phyloP scores from a whole-genome alignment of 108 stramenopile genomes.

The Skeletonema grethae region DNA sequence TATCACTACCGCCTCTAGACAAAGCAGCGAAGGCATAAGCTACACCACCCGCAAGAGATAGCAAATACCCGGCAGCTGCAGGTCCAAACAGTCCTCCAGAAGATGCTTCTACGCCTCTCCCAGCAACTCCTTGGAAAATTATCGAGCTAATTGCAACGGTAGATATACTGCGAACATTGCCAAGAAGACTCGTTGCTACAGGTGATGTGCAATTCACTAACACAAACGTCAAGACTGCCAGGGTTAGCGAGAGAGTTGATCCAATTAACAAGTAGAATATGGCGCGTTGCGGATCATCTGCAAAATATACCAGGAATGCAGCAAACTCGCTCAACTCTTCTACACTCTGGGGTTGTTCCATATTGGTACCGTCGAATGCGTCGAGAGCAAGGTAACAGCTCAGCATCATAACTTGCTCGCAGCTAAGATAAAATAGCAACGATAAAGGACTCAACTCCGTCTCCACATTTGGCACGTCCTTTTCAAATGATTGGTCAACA shows the following conservation, averaged over 20 bases:
- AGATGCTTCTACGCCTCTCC: constrained; percentile 1
- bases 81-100: constrained; percentile 1
- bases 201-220: constrained; percentile 35
- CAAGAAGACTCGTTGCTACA: constrained; percentile 32
- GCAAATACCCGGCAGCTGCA: constrained; percentile 12
- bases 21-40: constrained; percentile 23
- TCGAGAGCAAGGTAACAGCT: constrained; percentile 28
- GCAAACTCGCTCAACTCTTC: constrained; percentile 13
- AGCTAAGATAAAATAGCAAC: constrained; percentile 30
- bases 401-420: constrained; percentile 29
- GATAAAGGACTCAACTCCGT: constrained; percentile 27
- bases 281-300: constrained; percentile 6
- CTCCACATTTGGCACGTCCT: constrained; percentile 3
- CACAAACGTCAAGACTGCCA: constrained; percentile 28
- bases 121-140: constrained; percentile 3
- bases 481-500: not conserved
- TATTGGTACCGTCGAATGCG: not conserved
- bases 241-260: constrained; percentile 13
- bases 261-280: constrained; percentile 22
- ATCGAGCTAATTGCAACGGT: constrained; percentile 34
- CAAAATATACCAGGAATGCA: constrained; percentile 17
- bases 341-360: not conserved
- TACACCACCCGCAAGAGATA: constrained; percentile 24
- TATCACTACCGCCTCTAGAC: not conserved
- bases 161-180: constrained; percentile 33